Evolutionary conservation across 73 alveolate genomes (phyloP), one percentile per base, ranked within the genome.

Genomic region (Paramecium octaurelia): DNA sequence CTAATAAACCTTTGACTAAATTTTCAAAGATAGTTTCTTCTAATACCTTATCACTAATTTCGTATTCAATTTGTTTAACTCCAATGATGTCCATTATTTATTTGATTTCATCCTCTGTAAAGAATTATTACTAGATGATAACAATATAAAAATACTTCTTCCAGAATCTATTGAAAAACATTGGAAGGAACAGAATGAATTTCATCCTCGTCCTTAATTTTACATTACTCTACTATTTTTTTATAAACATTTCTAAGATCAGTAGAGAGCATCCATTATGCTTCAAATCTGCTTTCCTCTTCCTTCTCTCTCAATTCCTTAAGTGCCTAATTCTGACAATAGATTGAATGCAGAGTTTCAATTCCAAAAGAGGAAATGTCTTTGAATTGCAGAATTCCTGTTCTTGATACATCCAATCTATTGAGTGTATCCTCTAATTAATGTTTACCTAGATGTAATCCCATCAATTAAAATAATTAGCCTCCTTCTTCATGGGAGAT

Each of bases 281-380:
- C 86, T 70, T 89, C 85, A 16, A 89, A 89, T 34, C 86, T 77
- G 9, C 88, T 70, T 46, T 89, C 94, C 73, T 89, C 94, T 89
- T 89, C 94, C 35, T 83, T 89, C n/a, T 89, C 94, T 89, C 92
- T 89, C 3, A 89, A 59, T 38, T 89, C 76, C 48, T 89, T 89
- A 7, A 40, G 29, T 38, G 94, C 94, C 8, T 44, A 73, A 73
- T 89, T 89, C 34, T 89, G 27, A 77, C 86, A 70, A 70, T 70
- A 89, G 21, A 89, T 89, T 12, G 92, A 84, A 71, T 89, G 94
- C n/a, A 89, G 24, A 16, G 40, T 71, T 48, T 89, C 94, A 42
- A 83, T 43, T 8, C 94, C 94, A 34, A 89, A 69, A 1, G 92
- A 54, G 0, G 88, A 70, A 12, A 89, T 58, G 12, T 89, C 94